Evolutionary conservation across 1,284 basidiomycete species (phyloP).

Genomic region (Boletus sp.): DNA sequence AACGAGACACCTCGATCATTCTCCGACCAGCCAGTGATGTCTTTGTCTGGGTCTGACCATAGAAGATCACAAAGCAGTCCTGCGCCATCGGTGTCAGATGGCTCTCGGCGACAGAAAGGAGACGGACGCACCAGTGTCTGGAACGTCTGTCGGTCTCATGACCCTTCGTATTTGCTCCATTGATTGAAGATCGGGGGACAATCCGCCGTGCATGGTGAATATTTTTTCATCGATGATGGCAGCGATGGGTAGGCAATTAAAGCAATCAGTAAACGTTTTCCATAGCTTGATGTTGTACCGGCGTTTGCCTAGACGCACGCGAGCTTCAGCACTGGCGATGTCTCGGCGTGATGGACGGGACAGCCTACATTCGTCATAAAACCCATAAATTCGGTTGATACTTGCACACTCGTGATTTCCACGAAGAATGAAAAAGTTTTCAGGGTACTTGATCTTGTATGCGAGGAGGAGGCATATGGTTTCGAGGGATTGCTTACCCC

Average conservation of each 20-base stretch:
- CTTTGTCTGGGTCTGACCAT: constrained; percentile 99
- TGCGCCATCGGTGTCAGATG: constrained; percentile 32
- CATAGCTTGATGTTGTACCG: constrained; percentile 98
- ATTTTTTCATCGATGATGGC: constrained; percentile 98
- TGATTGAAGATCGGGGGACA: constrained; percentile 96
- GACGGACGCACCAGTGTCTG: constrained; percentile 83
- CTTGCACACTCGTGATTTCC: constrained; percentile 96
- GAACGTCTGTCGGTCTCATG: constrained; percentile 99
- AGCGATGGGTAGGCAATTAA: constrained; percentile 94
- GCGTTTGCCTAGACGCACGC: constrained; percentile 88
- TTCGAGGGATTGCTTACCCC: constrained; percentile 93
- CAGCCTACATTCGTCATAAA: constrained; percentile 92
- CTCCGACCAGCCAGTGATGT: constrained; percentile 99
- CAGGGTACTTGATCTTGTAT: constrained; percentile 98
- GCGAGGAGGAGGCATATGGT: constrained; percentile 91
- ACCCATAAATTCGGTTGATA: constrained; percentile 96
- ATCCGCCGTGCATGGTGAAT: constrained; percentile 92
- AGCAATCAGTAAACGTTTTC: constrained; percentile 98
- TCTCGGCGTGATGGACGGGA: neutral
- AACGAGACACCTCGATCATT: constrained; percentile 99
- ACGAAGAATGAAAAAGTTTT: constrained; percentile 96
- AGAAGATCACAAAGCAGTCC: constrained; percentile 95
- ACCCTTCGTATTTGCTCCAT: constrained; percentile 99
- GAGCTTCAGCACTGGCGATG: constrained; percentile 16
- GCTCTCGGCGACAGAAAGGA: constrained; percentile 5